Evolutionary conservation across 108 stramenopile genomes (phyloP), one percentile per base, ranked within the genome.

Genomic region (Skeletonema potamos): DNA sequence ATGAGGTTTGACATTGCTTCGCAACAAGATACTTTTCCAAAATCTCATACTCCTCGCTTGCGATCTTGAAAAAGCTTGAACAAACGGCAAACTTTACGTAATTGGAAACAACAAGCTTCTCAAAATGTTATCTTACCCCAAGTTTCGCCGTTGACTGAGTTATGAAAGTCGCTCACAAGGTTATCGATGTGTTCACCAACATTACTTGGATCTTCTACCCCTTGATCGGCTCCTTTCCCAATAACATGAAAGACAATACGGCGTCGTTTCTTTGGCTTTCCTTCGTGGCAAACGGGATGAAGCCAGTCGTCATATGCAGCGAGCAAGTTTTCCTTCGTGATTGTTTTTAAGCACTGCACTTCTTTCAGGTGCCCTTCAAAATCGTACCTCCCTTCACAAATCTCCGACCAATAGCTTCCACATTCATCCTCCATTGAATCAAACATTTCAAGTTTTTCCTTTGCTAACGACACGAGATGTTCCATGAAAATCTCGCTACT

Each of bases 281-380:
- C 80, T 15, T 83, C 59, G 15, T 20, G 28, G 24, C 66, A 55
- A 9, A 58, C 34, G 22, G 93, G 93, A 36, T 73, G 22, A n/a
- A 95, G 64, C 86, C 87, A 92, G 29, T 78, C 55, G 64, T 95
- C 90, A 72, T 86, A 95, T n/a, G 88, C 83, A 27, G 73, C 57
- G 46, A 92, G 54, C 18, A 87, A 55, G 37, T 83, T 54, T 15
- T 82, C 83, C 63, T 89, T 87, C 0, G 86, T 84, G 26, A 95
- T 68, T n/a, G 70, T 34, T 63, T 77, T 62, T 20, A 95, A 66
- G 20, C 73, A 80, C 11, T 82, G 70, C 9, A 82, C 94, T 72
- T 95, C 94, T 17, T 86, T 81, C 10, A 89, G 71, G 22, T 86
- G 57, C 0, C 70, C 71, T 62, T 95, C 84, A 81, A 86, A 95